Evolutionary conservation across 352 stramenopile species (phyloP).

Genomic region (Globisporangium sylvaticum): DNA sequence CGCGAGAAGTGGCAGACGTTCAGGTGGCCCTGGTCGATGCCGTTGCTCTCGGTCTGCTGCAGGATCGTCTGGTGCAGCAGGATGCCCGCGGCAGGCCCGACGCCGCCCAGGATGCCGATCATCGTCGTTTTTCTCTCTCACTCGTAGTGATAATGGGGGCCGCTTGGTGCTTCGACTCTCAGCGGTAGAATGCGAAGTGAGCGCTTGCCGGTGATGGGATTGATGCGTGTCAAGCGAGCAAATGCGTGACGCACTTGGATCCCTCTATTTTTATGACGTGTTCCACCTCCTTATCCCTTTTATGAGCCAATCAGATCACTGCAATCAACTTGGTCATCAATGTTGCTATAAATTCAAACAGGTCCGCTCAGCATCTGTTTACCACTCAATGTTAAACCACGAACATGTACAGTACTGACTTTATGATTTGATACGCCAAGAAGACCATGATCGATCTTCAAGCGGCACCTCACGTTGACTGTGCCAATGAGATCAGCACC

Average conservation of each 20-base stretch:
- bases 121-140: slow-evolving; percentile 8
- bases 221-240: neutral
- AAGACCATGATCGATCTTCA: too few relatives aligned
- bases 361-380: too few relatives aligned
- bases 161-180: neutral
- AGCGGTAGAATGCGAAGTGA: neutral
- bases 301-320: neutral
- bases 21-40: slow-evolving; percentile 47
- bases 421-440: too few relatives aligned
- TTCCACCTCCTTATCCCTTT: neutral
- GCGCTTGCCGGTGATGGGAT: neutral
- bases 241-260: neutral
- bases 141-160: neutral
- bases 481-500: too few relatives aligned
- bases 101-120: slow-evolving; percentile 48
- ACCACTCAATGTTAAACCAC: too few relatives aligned
- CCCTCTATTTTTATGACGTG: neutral
- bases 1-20: slow-evolving; percentile 45
- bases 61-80: slow-evolving; percentile 53
- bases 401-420: too few relatives aligned
- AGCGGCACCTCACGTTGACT: too few relatives aligned
- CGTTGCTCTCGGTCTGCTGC: slow-evolving; percentile 39
- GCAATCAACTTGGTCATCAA: neutral
- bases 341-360: too few relatives aligned
- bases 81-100: slow-evolving; percentile 42